Evolutionary conservation across 768 basidiomycete species (phyloP), one percentile per base, ranked within the genome.

Genomic region (Xerocomus potaroensis): DNA sequence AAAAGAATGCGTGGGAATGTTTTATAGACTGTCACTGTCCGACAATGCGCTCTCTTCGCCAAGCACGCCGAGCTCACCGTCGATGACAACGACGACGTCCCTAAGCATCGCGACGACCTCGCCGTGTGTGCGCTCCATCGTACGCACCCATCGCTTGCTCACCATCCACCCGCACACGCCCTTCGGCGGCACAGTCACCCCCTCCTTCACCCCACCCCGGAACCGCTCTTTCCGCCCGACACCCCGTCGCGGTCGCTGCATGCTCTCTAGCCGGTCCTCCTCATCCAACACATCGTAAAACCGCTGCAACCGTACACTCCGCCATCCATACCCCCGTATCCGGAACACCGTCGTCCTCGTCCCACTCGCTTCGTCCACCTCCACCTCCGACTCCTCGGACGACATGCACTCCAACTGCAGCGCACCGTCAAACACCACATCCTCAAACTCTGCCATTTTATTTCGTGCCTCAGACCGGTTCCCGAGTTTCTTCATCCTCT

Each of bases 341-440:
- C 72, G 73, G 19, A 87, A 64, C 8, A 72, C 52, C 26, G 66
- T 69, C 49, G 59, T 62, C 30, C 64, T 60, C 33, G 60, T 51
- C 19, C 61, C 67, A 50, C 34, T 55, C n/a, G n/a, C n/a, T 2
- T 56, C 36, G 24, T 63, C 66, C 27, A 67, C 63, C 29, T 83
- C 84, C 40, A 65, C 67, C 51, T 80, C 79, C 12, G 86, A 87
- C 61, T 89, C 87, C 53, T 89, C 87, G 24, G 81, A 83, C 22
- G 87, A 89, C 81, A 88, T 86, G 64, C 85, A 88, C 38, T 88
- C 87, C 16, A 79, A 50, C 50, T 83, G 80, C 47, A 89, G 63
- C 12, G 87, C 85, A 12, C 79, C 78, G 56, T 87, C 83, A 57
- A 88, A 88, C 12, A 69, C 73, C 21, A 78, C 69, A 61, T 87